phyloP scores from a whole-genome alignment of 495 filamentous ascomycete genomes.

The Neohortaea acidophila region DNA sequence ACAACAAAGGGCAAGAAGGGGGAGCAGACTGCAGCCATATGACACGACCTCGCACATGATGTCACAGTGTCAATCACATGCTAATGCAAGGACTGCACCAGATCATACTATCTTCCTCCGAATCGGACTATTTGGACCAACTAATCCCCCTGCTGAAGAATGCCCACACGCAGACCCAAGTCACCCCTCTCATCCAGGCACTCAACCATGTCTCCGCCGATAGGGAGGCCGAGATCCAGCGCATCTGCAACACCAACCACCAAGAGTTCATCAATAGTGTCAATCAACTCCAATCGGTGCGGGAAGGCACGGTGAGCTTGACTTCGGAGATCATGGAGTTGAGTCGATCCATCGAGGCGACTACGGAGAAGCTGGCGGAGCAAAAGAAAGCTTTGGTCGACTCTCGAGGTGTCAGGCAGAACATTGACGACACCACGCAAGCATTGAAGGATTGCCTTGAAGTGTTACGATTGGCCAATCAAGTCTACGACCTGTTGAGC shows the following conservation, averaged over 20 bases:
- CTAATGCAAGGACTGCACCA: constrained; percentile 25
- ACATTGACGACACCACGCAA: constrained; percentile 83
- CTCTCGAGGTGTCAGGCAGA: constrained; percentile 79
- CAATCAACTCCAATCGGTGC: constrained; percentile 76
- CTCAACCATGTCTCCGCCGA: constrained; percentile 68
- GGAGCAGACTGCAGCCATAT: too few species aligned
- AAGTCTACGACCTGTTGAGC: constrained; percentile 75
- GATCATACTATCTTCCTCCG: constrained; percentile 83
- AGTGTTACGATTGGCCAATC: constrained; percentile 82
- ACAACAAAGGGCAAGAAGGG: too few species aligned
- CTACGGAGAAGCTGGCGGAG: constrained; percentile 82
- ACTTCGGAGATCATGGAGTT: constrained; percentile 85
- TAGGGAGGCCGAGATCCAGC: constrained; percentile 82
- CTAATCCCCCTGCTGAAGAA: constrained; percentile 85
- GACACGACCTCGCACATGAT: neutral
- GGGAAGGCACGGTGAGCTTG: constrained; percentile 71
- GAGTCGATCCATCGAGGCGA: constrained; percentile 88
- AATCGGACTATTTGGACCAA: constrained; percentile 88
- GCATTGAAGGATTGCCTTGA: constrained; percentile 83
- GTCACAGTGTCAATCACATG: neutral
- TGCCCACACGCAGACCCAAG: constrained; percentile 51
- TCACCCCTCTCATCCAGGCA: constrained; percentile 47
- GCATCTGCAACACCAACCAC: constrained; percentile 86
- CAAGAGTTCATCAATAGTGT: constrained; percentile 91
- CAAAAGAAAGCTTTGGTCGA: constrained; percentile 91